phyloP scores from a whole-genome alignment of 371 early-diverging fungal species.

The Nematocida sp. region DNA sequence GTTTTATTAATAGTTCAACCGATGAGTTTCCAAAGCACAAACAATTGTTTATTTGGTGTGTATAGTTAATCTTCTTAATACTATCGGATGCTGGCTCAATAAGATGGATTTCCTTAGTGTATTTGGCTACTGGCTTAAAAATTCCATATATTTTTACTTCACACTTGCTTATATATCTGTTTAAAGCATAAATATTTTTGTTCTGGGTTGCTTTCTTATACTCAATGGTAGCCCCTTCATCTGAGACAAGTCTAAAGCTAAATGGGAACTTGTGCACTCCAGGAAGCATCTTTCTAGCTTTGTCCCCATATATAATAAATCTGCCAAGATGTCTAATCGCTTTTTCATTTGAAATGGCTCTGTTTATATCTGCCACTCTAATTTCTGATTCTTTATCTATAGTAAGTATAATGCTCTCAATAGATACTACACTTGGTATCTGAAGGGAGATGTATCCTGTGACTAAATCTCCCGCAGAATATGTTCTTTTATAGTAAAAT shows the following conservation, averaged over 20 bases:
- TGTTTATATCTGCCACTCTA: slow-evolving; percentile 27
- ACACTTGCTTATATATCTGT: slow-evolving; percentile 45
- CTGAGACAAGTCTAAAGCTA: slow-evolving; percentile 42
- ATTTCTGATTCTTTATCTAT: slow-evolving; percentile 53
- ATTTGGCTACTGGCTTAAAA: slow-evolving; percentile 44
- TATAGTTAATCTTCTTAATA: slow-evolving; percentile 1
- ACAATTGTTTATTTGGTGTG: slow-evolving; percentile 17
- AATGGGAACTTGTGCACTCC: slow-evolving; percentile 57
- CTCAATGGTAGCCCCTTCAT: slow-evolving; percentile 49
- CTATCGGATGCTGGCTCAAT: slow-evolving; percentile 1
- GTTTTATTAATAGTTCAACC: slow-evolving; percentile 4
- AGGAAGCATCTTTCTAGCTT: slow-evolving; percentile 6
- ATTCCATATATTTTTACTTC: slow-evolving; percentile 58
- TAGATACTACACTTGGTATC: slow-evolving; percentile 17
- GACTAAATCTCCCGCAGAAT: slow-evolving; percentile 45
- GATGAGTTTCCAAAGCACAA: slow-evolving; percentile 27
- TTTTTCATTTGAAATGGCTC: slow-evolving; percentile 32
- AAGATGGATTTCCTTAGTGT: slow-evolving; percentile 18
- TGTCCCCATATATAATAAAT: slow-evolving; percentile 50
- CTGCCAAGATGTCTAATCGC: slow-evolving; percentile 42
- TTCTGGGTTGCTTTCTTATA: slow-evolving; percentile 37
- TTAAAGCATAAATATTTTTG: slow-evolving; percentile 32
- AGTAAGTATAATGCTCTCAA: slow-evolving; percentile 44
- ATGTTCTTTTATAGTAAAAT: slow-evolving; percentile 44
- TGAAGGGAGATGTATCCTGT: slow-evolving; percentile 48